Evolutionary conservation across 306 rosid species (phyloP).

Genomic region (Gastrolobium villosum): DNA sequence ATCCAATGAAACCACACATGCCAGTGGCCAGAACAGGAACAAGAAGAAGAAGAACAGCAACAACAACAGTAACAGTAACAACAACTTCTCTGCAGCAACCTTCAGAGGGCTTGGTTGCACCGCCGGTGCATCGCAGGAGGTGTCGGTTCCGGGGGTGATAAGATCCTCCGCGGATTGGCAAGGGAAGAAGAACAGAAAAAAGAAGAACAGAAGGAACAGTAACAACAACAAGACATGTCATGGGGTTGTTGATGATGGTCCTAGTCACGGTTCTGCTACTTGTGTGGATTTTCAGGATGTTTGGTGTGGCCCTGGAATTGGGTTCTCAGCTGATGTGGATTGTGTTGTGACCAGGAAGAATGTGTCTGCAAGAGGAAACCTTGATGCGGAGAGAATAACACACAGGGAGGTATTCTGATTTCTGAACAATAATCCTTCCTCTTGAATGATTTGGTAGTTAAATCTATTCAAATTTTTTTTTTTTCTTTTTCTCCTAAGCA

Average conservation of each 20-base stretch:
- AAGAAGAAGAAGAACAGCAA: conserved; percentile 52
- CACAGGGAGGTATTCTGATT: conserved; percentile 70
- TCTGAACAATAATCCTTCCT: background rate
- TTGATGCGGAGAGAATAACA: conserved; percentile 70
- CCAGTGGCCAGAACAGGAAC: conserved; percentile 50
- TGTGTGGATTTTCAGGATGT: conserved; percentile 86
- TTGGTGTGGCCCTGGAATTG: conserved; percentile 98
- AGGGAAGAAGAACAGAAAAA: conserved; percentile 69
- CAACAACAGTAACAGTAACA: conserved; percentile 55
- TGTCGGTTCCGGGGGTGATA: conserved; percentile 87
- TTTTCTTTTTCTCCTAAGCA: background rate
- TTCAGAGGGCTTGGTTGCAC: conserved; percentile 89
- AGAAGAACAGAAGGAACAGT: conserved; percentile 58
- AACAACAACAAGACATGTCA: conserved; percentile 46
- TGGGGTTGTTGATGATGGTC: conserved; percentile 58
- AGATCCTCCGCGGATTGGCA: conserved; percentile 88
- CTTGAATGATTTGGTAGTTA: conserved; percentile 3
- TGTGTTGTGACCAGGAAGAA: conserved; percentile 81
- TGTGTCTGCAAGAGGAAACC: conserved; percentile 75
- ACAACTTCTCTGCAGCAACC: conserved; percentile 65
- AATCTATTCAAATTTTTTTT: conserved; percentile 30
- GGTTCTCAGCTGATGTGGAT: conserved; percentile 80
- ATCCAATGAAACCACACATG: conserved; percentile 58
- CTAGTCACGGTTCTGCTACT: conserved; percentile 49
- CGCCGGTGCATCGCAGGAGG: conserved; percentile 80